Evolutionary conservation across 2,329 filamentous ascomycete species (phyloP).

Genomic region (Fusarium globosum): DNA sequence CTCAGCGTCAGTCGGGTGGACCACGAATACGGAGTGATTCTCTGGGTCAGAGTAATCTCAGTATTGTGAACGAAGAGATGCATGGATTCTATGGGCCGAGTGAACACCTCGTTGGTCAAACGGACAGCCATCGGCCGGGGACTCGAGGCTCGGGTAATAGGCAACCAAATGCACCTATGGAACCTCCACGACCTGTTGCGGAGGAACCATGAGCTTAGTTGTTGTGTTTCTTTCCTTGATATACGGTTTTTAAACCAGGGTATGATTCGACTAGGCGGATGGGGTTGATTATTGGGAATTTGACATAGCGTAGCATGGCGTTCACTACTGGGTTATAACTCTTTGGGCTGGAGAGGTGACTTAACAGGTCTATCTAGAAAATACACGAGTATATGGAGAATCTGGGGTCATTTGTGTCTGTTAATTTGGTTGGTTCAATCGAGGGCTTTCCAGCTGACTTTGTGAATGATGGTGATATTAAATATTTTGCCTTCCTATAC

Average conservation of each 20-base stretch:
- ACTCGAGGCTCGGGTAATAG: conserved; percentile 20
- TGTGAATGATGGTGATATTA: not conserved
- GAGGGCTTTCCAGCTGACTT: not conserved
- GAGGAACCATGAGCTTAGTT: not conserved
- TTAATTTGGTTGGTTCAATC: not conserved
- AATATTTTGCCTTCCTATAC: not conserved
- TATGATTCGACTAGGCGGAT: not conserved
- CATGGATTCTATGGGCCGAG: conserved; percentile 61
- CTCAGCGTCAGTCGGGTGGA: conserved; percentile 46
- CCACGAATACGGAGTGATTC: conserved; percentile 42
- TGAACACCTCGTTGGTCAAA: conserved; percentile 56
- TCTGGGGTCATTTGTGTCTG: not conserved
- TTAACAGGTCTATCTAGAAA: not conserved
- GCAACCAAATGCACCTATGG: not conserved
- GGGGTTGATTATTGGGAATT: conserved; percentile 6
- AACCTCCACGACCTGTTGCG: not conserved
- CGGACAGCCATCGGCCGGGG: conserved; percentile 40
- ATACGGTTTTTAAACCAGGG: not conserved
- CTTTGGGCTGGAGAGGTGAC: not conserved
- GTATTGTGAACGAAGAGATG: conserved; percentile 57
- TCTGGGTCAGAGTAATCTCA: conserved; percentile 36
- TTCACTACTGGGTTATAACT: not conserved
- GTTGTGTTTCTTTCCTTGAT: not conserved
- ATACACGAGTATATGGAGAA: conserved; percentile 2
- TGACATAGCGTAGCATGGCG: conserved; percentile 25